These are phyloP conservation scores for Phaeomoniella chlamydospora DNA, from an alignment of 2,329 filamentous ascomycete species.

Conservation along the genomic window DNA sequence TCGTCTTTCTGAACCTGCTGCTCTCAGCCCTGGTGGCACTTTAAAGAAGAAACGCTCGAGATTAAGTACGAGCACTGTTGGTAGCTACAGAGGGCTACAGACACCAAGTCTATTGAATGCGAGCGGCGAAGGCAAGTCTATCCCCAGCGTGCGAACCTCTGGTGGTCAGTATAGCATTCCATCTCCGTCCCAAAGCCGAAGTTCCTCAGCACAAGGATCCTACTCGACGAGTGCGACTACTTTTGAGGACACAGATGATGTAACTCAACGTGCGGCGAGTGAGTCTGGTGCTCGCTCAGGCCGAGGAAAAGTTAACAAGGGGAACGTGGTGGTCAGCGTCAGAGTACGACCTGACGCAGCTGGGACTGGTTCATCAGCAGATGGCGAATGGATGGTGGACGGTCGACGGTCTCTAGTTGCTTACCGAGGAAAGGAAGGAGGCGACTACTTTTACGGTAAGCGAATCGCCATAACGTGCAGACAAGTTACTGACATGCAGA, in stretches of 20 bases:
- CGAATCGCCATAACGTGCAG: no score
- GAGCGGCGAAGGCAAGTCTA: conserved; percentile 61
- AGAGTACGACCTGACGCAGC: conserved; percentile 73
- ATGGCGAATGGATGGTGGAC: conserved; percentile 87
- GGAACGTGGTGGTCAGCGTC: conserved; percentile 92
- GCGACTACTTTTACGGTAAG: conserved; percentile 84
- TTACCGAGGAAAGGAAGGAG: conserved; percentile 77
- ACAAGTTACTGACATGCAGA: no score
- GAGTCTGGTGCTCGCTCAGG: conserved; percentile 15
- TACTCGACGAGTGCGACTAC: conserved; percentile 84
- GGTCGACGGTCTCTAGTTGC: conserved; percentile 67
- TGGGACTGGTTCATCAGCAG: conserved; percentile 45
- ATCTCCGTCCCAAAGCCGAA: conserved; percentile 77
- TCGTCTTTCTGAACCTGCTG: conserved; percentile 29
- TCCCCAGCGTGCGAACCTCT: conserved; percentile 48
- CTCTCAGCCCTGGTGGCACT: conserved; percentile 15
- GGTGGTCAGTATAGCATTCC: conserved; percentile 64
- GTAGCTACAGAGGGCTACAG: conserved; percentile 31
- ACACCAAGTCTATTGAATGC: conserved; percentile 68
- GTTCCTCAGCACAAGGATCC: conserved; percentile 82
- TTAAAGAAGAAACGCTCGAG: conserved; percentile 43
- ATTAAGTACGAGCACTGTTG: conserved; percentile 38
- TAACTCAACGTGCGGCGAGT: conserved; percentile 13
- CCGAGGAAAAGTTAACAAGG: conserved; percentile 57
- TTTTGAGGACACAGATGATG: conserved; percentile 64